Evolutionary conservation across 768 basidiomycete genomes (phyloP), one percentile per base, ranked within the genome.

Genomic region (Clathrus columnatus): DNA sequence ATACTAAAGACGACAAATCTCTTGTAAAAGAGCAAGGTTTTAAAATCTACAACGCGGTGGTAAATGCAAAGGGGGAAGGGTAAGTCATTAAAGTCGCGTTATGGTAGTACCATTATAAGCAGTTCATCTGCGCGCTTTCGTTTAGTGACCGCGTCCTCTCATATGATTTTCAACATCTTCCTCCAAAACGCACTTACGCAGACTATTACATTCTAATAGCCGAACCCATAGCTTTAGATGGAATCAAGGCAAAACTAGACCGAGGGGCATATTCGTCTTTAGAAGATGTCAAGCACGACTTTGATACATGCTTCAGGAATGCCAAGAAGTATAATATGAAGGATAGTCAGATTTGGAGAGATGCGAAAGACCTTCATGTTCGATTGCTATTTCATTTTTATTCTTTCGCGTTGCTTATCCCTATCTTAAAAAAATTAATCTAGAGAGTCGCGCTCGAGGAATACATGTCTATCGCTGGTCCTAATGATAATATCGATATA

Each of bases 21-120:
- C 18, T 20, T 20, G 54, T 58, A 65, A 83, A 77, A 65, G 82
- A 82, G 70, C 77, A 81, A 65, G 87, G 83, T 45, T 67, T 83
- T 70, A 78, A 75, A 70, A 68, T 89, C 72, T 90, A 85, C 84
- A 80, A 84, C 66, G 79, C 78, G 36, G 76, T 91, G 68, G 87
- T 81, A 77, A 85, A 87, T 69, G 88, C 86, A 65, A 81, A 82
- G 67, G 85, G 83, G 75, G 87, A 87, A 78, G 87, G 90, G 89
- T 91, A 78, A 77, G 87, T 86, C 50, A 16, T 42, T n/a, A n/a
- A n/a, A 30, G 42, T 42, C 28, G 26, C 49, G 18, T 16, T 30
- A 29, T 50, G n/a, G 43, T n/a, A 11, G 23, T 57, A 26, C 42
- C 27, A 29, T 29, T 4, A 21, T 7, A 60, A 62, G 62, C 42